Percentiles rank a stretch among this genome's conserved stretches.
Evolutionary conservation across 2,329 filamentous ascomycete species (phyloP).

Genomic region (Sporothrix variecibatus): DNA sequence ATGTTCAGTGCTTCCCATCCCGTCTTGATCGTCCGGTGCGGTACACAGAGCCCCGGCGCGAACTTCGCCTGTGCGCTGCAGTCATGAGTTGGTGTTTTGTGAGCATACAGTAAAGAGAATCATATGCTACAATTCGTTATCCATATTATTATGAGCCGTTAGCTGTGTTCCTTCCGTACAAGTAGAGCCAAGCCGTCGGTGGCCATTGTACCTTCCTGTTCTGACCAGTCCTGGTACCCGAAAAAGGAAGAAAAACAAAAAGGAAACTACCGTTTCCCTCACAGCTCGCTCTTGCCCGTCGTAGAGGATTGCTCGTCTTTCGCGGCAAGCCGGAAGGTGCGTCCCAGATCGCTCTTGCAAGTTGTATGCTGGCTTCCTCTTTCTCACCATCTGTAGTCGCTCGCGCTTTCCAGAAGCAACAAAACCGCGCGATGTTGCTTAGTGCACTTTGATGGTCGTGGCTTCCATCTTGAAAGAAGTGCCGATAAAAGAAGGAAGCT

Average conservation of each 20-base stretch:
- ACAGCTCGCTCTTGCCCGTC: not conserved
- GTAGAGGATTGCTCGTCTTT: not conserved
- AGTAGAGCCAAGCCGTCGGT: not conserved
- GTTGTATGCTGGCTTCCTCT: not conserved
- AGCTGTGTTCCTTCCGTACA: not conserved
- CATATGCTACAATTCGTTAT: not conserved
- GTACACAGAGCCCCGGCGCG: not conserved
- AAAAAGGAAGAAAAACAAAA: not conserved
- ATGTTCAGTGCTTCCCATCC: not conserved
- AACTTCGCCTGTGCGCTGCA: not conserved
- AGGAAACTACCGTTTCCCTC: not conserved
- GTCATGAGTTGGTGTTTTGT: not conserved
- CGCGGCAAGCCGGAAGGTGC: not conserved
- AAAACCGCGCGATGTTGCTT: not conserved
- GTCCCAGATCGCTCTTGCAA: not conserved
- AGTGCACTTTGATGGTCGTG: not conserved
- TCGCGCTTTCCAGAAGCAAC: not conserved
- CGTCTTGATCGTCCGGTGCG: not conserved
- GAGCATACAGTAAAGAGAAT: not conserved
- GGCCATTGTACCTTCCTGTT: slow-evolving; percentile 1
- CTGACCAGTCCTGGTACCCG: not conserved
- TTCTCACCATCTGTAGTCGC: too few species aligned
- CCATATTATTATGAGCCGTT: not conserved
- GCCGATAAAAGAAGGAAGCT: slow-evolving; percentile 8
- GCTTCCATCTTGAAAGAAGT: slow-evolving; percentile 13